Evolutionary conservation across 805 yeast genomes (phyloP).

Genomic region (Candida gorgasii): DNA sequence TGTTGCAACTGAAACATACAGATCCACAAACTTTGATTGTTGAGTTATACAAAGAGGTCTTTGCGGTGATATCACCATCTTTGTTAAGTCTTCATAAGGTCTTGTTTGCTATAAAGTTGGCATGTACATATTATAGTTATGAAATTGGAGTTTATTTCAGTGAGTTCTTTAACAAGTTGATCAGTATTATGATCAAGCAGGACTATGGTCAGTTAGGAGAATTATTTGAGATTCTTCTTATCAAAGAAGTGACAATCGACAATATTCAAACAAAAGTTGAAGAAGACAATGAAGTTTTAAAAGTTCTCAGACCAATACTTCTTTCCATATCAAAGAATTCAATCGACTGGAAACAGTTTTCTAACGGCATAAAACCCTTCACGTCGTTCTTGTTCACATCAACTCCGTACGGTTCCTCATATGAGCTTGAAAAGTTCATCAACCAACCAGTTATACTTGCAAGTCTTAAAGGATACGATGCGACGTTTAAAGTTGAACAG

Average conservation of each 20-base stretch:
- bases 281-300: conserved; percentile 7
- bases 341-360: conserved; percentile 11
- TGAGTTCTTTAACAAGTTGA: conserved; percentile 13
- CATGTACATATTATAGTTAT: conserved; percentile 24
- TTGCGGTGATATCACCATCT: conserved; percentile 46
- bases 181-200: conserved; percentile 2
- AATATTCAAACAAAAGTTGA: background rate
- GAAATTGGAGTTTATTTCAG: conserved; percentile 26
- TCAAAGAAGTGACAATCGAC: conserved; percentile 4
- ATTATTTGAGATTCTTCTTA: conserved; percentile 5
- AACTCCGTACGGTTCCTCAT: conserved; percentile 28
- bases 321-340: background rate
- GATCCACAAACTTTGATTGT: no score
- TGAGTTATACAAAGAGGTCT: conserved; percentile 48
- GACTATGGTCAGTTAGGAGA: background rate
- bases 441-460: conserved; percentile 51
- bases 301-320: background rate
- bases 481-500: conserved; percentile 52
- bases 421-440: conserved; percentile 33
- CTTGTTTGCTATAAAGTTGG: conserved; percentile 43
- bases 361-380: conserved; percentile 19
- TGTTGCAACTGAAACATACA: no score
- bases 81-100: conserved; percentile 46
- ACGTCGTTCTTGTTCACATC: conserved; percentile 27
- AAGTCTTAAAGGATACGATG: conserved; percentile 65